Conservation (phyloP, 441 rosid genomes). For the Brassica balearica region DNA sequence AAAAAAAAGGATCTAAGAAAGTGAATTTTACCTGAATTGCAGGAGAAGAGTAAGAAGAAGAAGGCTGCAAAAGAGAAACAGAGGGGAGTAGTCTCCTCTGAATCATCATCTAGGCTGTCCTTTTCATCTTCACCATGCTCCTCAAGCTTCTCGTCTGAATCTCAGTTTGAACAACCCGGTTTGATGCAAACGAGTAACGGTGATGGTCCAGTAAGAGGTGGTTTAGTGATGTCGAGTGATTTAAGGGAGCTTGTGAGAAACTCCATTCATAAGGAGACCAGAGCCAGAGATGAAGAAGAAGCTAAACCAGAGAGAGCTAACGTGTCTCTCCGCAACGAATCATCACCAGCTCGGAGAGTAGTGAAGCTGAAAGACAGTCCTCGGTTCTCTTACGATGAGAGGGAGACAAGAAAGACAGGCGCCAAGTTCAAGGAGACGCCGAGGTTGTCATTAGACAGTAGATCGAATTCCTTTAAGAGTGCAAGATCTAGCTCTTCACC, state of each 20-base stretch:
- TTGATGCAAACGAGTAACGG: conserved; percentile 25
- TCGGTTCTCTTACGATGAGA: conserved; percentile 89
- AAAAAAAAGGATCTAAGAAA: background rate
- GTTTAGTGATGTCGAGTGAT: conserved; percentile 53
- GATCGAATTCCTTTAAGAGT: conserved; percentile 57
- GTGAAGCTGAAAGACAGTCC: conserved; percentile 58
- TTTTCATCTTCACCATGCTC: conserved; percentile 84
- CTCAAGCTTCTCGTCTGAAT: conserved; percentile 67
- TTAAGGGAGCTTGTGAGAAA: conserved; percentile 65
- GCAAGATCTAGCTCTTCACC: conserved; percentile 47
- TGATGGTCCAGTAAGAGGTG: conserved; percentile 34
- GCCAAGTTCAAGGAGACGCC: conserved; percentile 80
- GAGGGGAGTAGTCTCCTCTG: conserved; percentile 55
- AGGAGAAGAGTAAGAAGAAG: conserved; percentile 63
- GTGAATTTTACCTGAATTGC: conserved; percentile 46
- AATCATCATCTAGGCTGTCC: conserved; percentile 69
- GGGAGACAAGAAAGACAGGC: conserved; percentile 64
- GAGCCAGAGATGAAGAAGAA: conserved; percentile 61
- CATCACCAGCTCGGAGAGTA: conserved; percentile 47
- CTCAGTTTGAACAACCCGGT: conserved; percentile 55
- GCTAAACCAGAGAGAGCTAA: conserved; percentile 54
- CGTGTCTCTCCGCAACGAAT: conserved; percentile 51
- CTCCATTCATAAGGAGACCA: conserved; percentile 67
- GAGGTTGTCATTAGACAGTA: conserved; percentile 91
- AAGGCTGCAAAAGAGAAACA: conserved; percentile 56